A percentile compares a stretch with the other conserved stretches of the same genome.
Evolutionary conservation across 768 basidiomycete genomes (phyloP).

Genomic region (Paxillus rubicundulus): DNA sequence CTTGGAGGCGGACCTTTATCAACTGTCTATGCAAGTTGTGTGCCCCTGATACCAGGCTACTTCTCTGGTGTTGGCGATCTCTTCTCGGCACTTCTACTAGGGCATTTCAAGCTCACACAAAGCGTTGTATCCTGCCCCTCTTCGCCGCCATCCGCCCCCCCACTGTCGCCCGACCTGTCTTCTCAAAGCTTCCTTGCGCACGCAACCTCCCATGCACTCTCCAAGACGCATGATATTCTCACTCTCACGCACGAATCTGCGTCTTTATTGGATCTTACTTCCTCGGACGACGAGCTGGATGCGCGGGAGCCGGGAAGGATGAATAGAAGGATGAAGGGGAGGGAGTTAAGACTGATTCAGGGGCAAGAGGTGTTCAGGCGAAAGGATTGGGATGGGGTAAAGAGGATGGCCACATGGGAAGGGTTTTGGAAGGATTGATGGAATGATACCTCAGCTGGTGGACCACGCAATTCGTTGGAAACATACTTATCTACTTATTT

Average conservation of each 20-base stretch:
- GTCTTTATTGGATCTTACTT: constrained; percentile 44
- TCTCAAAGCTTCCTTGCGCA: constrained; percentile 20
- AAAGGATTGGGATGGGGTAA: constrained; percentile 32
- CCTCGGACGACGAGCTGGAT: constrained; percentile 81
- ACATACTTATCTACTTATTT: no score
- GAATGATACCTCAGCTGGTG: background rate
- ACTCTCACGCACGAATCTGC: constrained; percentile 58
- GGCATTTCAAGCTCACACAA: constrained; percentile 54
- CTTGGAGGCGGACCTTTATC: constrained; percentile 26
- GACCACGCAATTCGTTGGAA: no score
- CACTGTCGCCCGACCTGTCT: background rate
- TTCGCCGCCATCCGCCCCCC: constrained; percentile 4
- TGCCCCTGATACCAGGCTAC: constrained; percentile 84
- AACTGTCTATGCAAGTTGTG: constrained; percentile 62
- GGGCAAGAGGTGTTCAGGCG: constrained; percentile 66
- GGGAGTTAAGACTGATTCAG: constrained; percentile 84
- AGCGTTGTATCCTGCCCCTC: background rate
- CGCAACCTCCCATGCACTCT: constrained; percentile 67
- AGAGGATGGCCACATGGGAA: constrained; percentile 32
- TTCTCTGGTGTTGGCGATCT: constrained; percentile 97
- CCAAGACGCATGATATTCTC: constrained; percentile 74
- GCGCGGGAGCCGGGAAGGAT: constrained; percentile 56
- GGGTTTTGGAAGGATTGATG: constrained; percentile 31
- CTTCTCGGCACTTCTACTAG: constrained; percentile 89
- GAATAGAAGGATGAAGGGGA: constrained; percentile 71